Percentiles rank a stretch among this genome's conserved stretches.
Conservation (phyloP, 768 basidiomycete genomes). For the Boletus rubescentipes region DNA sequence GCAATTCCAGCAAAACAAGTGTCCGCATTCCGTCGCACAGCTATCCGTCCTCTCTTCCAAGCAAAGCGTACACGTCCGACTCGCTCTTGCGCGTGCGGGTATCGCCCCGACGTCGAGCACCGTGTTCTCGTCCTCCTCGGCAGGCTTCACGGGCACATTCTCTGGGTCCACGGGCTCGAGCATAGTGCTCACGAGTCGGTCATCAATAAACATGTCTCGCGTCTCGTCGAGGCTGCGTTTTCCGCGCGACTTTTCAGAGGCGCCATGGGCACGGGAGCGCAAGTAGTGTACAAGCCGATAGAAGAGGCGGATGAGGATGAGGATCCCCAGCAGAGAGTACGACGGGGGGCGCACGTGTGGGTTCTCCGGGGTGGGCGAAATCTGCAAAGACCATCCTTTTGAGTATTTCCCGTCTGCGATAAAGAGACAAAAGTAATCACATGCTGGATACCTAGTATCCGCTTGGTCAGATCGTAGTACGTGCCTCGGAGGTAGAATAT, state of each 20-base stretch:
- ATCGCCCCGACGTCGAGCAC: constrained; percentile 60
- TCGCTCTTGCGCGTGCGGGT: constrained; percentile 48
- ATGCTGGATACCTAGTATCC: constrained; percentile 67
- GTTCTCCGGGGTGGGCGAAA: constrained; percentile 71
- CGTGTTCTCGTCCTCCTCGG: constrained; percentile 71
- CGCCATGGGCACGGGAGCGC: constrained; percentile 31
- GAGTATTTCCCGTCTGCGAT: background rate
- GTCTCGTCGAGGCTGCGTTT: constrained; percentile 31
- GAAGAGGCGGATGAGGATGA: constrained; percentile 62
- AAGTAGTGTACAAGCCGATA: constrained; percentile 57
- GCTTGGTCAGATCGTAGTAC: constrained; percentile 73
- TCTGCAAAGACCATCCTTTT: constrained; percentile 38
- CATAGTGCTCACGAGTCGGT: constrained; percentile 57
- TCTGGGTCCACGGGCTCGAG: constrained; percentile 53
- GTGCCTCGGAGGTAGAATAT: constrained; percentile 76
- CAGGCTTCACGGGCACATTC: constrained; percentile 50
- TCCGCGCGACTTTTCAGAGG: constrained; percentile 33
- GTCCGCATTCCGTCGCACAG: constrained; percentile 85
- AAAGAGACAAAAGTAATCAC: constrained; percentile 38
- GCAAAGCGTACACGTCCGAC: constrained; percentile 79
- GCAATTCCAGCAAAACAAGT: constrained; percentile 88
- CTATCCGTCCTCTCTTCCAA: constrained; percentile 82
- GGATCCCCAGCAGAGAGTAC: constrained; percentile 79
- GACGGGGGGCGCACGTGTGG: constrained; percentile 77
- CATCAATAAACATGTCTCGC: constrained; percentile 53